Evolutionary conservation across 768 basidiomycete genomes (phyloP).

Genomic region (Mycena metata): DNA sequence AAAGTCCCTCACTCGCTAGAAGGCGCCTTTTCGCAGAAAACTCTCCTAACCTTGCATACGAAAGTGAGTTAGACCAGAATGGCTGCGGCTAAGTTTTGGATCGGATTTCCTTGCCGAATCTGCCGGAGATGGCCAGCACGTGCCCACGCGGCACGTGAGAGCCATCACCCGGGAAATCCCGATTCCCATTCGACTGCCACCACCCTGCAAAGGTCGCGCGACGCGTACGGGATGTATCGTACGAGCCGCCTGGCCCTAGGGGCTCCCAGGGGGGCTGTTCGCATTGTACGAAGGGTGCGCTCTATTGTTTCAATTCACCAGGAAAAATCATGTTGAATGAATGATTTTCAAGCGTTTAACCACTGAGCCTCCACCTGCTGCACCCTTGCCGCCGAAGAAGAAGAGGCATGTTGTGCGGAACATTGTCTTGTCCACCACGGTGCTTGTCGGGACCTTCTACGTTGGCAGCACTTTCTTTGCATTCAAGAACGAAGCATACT

Average conservation of each 20-base stretch:
- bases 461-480: slow-evolving; percentile 83
- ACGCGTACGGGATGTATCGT: slow-evolving; percentile 63
- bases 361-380: slow-evolving; percentile 64
- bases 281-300: slow-evolving; percentile 69
- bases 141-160: too few species aligned
- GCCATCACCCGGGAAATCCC: too few species aligned
- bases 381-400: slow-evolving; percentile 60
- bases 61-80: too few species aligned
- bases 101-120: too few species aligned
- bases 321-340: background rate
- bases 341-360: slow-evolving; percentile 65
- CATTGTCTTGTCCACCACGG: slow-evolving; percentile 76
- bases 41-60: too few species aligned
- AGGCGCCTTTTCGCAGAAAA: too few species aligned
- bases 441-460: slow-evolving; percentile 84
- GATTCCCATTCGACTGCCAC: slow-evolving; percentile 46
- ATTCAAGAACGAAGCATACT: slow-evolving; percentile 83
- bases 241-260: slow-evolving; percentile 64
- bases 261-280: slow-evolving; percentile 61
- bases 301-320: background rate
- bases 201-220: slow-evolving; percentile 35
- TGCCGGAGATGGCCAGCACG: too few species aligned
- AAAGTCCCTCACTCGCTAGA: too few species aligned
- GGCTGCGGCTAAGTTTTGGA: too few species aligned
- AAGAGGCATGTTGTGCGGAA: slow-evolving; percentile 68